phyloP scores from a whole-genome alignment of 306 rosid genomes.

The Crotalaria pallida region DNA sequence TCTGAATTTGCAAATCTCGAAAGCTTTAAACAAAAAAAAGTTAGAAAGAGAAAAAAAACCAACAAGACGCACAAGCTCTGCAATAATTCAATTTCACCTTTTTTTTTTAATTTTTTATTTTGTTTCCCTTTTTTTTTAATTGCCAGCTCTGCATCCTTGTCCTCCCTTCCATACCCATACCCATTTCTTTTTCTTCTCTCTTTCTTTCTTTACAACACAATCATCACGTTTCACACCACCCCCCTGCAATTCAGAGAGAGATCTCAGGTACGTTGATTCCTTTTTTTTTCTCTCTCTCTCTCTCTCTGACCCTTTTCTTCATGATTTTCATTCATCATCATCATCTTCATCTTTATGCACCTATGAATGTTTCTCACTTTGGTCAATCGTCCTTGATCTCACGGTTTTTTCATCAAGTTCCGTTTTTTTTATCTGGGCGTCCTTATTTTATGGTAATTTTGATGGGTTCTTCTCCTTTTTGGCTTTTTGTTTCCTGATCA shows the following conservation, averaged over 20 bases:
- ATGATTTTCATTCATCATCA: not conserved
- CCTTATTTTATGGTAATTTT: constrained; percentile 8
- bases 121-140: constrained; percentile 46
- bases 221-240: constrained; percentile 11
- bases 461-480: constrained; percentile 30
- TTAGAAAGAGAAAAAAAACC: constrained; percentile 66
- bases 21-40: constrained; percentile 46
- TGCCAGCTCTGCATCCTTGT: constrained; percentile 83
- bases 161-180: constrained; percentile 47
- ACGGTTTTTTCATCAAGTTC: not conserved
- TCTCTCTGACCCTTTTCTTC: constrained; percentile 23
- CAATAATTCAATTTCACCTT: constrained; percentile 65
- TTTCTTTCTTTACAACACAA: constrained; percentile 23
- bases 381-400: constrained; percentile 38
- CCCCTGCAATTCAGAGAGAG: constrained; percentile 24
- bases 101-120: too few relatives aligned
- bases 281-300: too few relatives aligned
- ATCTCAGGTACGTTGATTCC: constrained; percentile 58
- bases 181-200: constrained; percentile 13
- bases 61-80: constrained; percentile 29
- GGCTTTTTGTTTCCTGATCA: constrained; percentile 15
- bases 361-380: not conserved
- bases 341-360: not conserved
- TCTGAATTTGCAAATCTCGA: constrained; percentile 59
- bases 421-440: constrained; percentile 28